These are phyloP conservation scores for Mycena rebaudengoi DNA, from an alignment of 768 basidiomycete species.

Conservation along the genomic window DNA sequence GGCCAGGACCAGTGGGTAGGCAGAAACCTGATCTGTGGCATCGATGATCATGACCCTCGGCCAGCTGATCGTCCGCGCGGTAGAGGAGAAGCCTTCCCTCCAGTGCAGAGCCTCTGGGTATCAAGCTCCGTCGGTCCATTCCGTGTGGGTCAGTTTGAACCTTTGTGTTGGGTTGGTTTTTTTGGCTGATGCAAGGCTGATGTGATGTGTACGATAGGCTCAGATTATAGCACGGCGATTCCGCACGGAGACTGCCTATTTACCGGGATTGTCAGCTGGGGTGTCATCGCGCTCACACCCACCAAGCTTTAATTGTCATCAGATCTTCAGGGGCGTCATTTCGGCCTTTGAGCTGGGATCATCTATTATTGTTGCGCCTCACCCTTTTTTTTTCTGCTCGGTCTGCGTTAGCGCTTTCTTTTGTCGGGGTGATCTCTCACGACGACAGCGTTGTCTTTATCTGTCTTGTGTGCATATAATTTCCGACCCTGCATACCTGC, in stretches of 20 bases:
- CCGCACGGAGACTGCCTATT: background rate
- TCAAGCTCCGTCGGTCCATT: slow-evolving; percentile 6
- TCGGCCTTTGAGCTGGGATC: slow-evolving; percentile 9
- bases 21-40: slow-evolving; percentile 3
- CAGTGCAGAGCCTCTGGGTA: background rate
- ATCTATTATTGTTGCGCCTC: background rate
- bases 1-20: background rate
- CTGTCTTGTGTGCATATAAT: no score
- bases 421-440: slow-evolving; percentile 8
- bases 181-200: background rate
- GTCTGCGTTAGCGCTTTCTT: background rate
- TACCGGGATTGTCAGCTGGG: background rate
- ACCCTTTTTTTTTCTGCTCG: background rate
- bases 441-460: no score
- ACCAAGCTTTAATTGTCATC: background rate
- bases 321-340: slow-evolving; percentile 7
- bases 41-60: slow-evolving; percentile 6
- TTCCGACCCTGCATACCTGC: no score
- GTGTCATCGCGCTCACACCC: background rate
- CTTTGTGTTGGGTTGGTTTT: background rate
- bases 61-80: slow-evolving; percentile 10
- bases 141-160: background rate
- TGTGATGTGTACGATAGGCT: background rate
- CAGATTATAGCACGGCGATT: no score
- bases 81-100: background rate